Conservation (phyloP, 371 early-diverging fungal species). For the Smittium culicis region DNA sequence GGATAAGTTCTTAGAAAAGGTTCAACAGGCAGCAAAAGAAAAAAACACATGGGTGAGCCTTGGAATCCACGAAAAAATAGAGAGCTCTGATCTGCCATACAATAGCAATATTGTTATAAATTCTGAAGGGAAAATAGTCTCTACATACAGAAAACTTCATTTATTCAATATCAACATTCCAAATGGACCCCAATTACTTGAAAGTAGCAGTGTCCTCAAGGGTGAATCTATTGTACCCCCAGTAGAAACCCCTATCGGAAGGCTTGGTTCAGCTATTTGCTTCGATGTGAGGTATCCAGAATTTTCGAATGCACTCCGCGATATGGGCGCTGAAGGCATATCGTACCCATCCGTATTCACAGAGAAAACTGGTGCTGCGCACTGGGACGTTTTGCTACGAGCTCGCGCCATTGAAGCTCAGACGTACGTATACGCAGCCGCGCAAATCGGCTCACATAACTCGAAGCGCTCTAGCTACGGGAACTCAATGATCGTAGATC, state of each 20-base stretch:
- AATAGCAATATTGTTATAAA: slow-evolving; percentile 59
- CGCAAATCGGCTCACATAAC: slow-evolving; percentile 65
- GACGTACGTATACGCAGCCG: slow-evolving; percentile 58
- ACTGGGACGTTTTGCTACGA: slow-evolving; percentile 68
- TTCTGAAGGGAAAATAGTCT: slow-evolving; percentile 39
- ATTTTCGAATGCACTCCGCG: slow-evolving; percentile 40
- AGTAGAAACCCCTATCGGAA: slow-evolving; percentile 51
- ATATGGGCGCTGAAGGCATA: slow-evolving; percentile 52
- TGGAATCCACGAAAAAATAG: slow-evolving; percentile 47
- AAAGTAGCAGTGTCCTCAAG: slow-evolving; percentile 41
- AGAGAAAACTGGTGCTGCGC: slow-evolving; percentile 61
- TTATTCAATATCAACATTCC: slow-evolving; percentile 49
- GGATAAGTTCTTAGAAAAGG: slow-evolving; percentile 39
- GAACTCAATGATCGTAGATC: slow-evolving; percentile 63
- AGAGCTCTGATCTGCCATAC: slow-evolving; percentile 28
- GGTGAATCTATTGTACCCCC: slow-evolving; percentile 41
- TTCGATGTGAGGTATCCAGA: slow-evolving; percentile 78
- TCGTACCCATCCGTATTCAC: slow-evolving; percentile 83
- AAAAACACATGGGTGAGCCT: slow-evolving; percentile 56
- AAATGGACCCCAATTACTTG: slow-evolving; percentile 40
- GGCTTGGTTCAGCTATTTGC: slow-evolving; percentile 51
- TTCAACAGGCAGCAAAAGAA: slow-evolving; percentile 41
- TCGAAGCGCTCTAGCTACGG: slow-evolving; percentile 44
- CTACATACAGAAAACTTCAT: slow-evolving; percentile 61
- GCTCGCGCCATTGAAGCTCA: slow-evolving; percentile 82